Evolutionary conservation across 2,329 filamentous ascomycete species (phyloP), one percentile per base, ranked within the genome.

Genomic region (Exophiala viscosa): DNA sequence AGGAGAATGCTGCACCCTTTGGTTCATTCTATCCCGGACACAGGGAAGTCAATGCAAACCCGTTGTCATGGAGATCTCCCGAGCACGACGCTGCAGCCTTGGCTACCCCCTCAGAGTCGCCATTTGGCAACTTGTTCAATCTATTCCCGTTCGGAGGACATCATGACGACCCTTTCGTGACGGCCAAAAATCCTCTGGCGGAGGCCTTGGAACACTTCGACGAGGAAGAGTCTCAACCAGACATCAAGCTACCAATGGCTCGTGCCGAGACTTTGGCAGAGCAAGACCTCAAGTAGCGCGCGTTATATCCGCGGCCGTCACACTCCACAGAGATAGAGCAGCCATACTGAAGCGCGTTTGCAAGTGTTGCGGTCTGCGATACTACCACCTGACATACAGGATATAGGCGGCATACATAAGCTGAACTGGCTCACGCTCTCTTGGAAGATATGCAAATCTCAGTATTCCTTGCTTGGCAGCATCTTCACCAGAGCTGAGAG

Each of bases 401-500:
- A 50, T 50, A 53, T 54, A 46, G 28, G 35, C 28, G 53, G 53
- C 39, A 56, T 56, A 48, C 28, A 50, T 59, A 59, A 38, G 38
- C 41, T 44, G 40, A 51, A 49, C 36, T 52, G 45, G 35, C 50
- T 39, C 46, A 59, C 56, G 45, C 56, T 56, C 53, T 59, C 28
- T 55, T 52, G 43, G 53, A 41, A 59, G 53, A 42, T 59, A 55
- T 56, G 48, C 43, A 23, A 34, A 53, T 59, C 50, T 52, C 47
- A 42, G 56, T 54, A 59, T 59, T 39, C 45, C 36, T 57, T 54
- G 50, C 39, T 39, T 39, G 35, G 31, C 35, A 43, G 47, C 47
- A 48, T 31, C 44, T 48, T 40, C 41, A 36, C 50, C 50, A 49
- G 43, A 57, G 39, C 34, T 57, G 36, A 45, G 44, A 44, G 17